Evolutionary conservation across 345 rosid genomes (phyloP), one percentile per base, ranked within the genome.

Genomic region (Heritiera fomes): DNA sequence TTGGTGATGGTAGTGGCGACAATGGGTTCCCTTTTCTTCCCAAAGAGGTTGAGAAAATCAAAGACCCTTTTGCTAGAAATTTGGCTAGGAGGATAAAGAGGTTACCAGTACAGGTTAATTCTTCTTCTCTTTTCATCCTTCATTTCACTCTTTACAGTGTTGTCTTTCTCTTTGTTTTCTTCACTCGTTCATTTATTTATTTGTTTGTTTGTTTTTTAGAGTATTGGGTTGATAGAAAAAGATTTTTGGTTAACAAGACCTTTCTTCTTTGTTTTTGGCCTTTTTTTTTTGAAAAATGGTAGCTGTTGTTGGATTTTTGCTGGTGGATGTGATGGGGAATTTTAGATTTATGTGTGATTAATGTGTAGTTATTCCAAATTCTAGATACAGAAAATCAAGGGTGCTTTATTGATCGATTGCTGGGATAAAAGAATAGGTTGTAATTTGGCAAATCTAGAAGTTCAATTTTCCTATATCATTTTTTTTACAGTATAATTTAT

Each of bases 11-110:
- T 53, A 77, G 80, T 6, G 78, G 74, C 10, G 85, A 61, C 12
- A 82, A 62, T 80, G 88, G 84, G 83, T 91, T 92, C 77, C 98
- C 98, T 41, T 92, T 94, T 83, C 91, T 94, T 59, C 97, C 97
- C 0, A 90, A 87, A 77, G 92, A 91, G 82, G 87, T 92, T 30
- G 82, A 90, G 81, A 87, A 88, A 59, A 91, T 94, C 81, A 92
- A 77, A 84, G 98, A 94, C 65, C 93, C 94, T 30, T 91, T 86
- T 71, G 94, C 94, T 14, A 90, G 91, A 80, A 86, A 86, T 78
- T 79, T 94, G 78, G 94, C 96, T 46, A 82, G 50, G 78, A 92
- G 93, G 77, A 91, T 92, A 3, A 83, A 80, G 73, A 88, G 94
- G 73, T 70, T 94, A 7, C 97, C 96, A 13, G 98, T 87, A 13